Base-by-base conservation (phyloP, 805 yeast genomes). In the Metschnikowia anglica region DNA sequence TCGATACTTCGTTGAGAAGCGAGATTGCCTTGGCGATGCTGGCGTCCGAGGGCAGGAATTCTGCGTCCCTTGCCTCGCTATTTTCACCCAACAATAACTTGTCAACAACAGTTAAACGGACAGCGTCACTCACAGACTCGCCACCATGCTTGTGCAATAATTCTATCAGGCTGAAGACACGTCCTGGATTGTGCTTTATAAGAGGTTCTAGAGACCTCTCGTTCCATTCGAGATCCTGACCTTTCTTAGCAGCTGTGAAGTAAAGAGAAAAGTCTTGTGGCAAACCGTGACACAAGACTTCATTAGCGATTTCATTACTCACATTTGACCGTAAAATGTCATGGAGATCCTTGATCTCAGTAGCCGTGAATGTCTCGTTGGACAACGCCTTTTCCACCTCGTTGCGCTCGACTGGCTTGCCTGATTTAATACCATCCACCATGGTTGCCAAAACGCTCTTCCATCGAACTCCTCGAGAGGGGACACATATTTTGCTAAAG, bases 141-240 rank as follows among this genome's bases (percentile, higher is more conserved):
- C 47, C 29, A 2, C 52, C 43, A 31, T 60, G 65, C 34, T 64
- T 63, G 9, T 59, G 49, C 40, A 70, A 70, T 9, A 78, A 51
- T 39, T 77, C 80, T 71, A 74, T 68, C 13, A 80, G 69, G n/a
- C 67, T 59, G 37, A 62, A 61, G 1, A 73, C 81, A 43, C 84
- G 61, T 10, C 82, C 83, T 2, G 82, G 81, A 48, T 79, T 79
- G 30, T 63, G 47, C 24, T 56, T 15, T 10, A 53, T 42, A 20
- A 53, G 47, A 2, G 51, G 34, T 10, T 34, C 30, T n/a, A 53
- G 35, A 1, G 55, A 31, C 20, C n/a, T 32, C 19, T 43, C 41
- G 19, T 28, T 44, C 60, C 60, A 56, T 6, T 21, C 13, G 15
- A 49, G 48, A 7, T 27, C 25, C 18, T 11, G 11, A 3, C 26